Evolutionary conservation across 2,329 filamentous ascomycete genomes (phyloP), one percentile per base, ranked within the genome.

Genomic region (Pestalotiopsis sp.): DNA sequence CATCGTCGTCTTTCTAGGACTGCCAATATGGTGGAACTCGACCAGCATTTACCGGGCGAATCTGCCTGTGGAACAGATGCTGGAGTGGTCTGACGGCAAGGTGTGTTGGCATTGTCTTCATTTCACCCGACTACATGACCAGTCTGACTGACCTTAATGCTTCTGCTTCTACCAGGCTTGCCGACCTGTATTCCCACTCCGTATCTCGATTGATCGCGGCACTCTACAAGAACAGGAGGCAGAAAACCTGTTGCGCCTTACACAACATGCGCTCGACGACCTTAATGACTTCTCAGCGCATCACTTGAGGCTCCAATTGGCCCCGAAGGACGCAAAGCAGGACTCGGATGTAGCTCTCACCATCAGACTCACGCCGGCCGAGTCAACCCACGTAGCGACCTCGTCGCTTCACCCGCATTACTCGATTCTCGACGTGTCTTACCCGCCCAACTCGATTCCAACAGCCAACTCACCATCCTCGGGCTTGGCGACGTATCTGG

Each of bases 11-110:
- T 86, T 91, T 38, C 81, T 99, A 5, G 96, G 96, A 2, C 79
- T 99, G 71, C 96, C 96, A 67, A 91, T 97, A 87, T 99, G 96
- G 96, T 97, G 94, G 90, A 90, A 90, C 78, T 98, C 96, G 0
- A 99, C 96, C 3, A 92, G 92, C 0, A 97, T 98, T 66, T 94
- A 97, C 79, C 89, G 96, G 66, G 94, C 95, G 13, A 86, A 90
- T 58, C 82, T 99, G 73, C 96, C 96, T 4, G 80, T 98, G 72
- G 87, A 92, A 76, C 87, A 90, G 66, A 99, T 99, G 96, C 88
- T 92, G 72, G 88, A 92, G 70, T 98, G 96, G 95, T 92, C 94
- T 10, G 92, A 97, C 75, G 94, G 94, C 71, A 93, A 92, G 86
- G 94, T 97, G 79, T 70, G 65, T 20, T 30, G 38, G 39, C 35